phyloP scores from a whole-genome alignment of 2,329 filamentous ascomycete genomes.

The Ceratocystis variospora region DNA sequence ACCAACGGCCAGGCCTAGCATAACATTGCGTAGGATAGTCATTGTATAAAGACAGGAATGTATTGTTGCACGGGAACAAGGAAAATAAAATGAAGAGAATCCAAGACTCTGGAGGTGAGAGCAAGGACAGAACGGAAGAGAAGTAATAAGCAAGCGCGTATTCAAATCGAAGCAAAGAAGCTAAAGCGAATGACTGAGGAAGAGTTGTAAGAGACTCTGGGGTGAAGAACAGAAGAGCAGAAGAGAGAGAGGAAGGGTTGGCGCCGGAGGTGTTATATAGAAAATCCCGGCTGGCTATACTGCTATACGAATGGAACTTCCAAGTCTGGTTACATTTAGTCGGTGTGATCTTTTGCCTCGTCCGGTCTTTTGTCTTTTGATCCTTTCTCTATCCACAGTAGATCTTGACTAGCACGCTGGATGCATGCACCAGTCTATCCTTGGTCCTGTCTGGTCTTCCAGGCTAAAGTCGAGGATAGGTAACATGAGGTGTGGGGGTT shows the following conservation, averaged over 20 bases:
- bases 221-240: not conserved
- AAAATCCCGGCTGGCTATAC: not conserved
- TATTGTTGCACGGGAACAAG: not conserved
- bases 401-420: not conserved
- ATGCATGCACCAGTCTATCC: not conserved
- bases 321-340: not conserved
- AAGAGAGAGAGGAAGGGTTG: not conserved
- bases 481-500: too few relatives aligned
- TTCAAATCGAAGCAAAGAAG: not conserved
- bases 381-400: not conserved
- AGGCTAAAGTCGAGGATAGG: too few relatives aligned
- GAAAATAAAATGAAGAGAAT: not conserved
- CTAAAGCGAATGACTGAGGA: not conserved
- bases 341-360: not conserved
- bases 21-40: conserved; percentile 14
- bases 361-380: not conserved
- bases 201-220: not conserved
- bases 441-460: not conserved
- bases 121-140: not conserved
- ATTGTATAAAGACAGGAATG: not conserved
- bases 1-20: conserved; percentile 10
- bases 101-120: not conserved
- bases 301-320: not conserved
- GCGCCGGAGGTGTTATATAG: not conserved
- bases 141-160: not conserved